A percentile compares a stretch with the other conserved stretches of the same genome.
phyloP scores from a whole-genome alignment of 495 filamentous ascomycete species.

The Aspergillus leporis region DNA sequence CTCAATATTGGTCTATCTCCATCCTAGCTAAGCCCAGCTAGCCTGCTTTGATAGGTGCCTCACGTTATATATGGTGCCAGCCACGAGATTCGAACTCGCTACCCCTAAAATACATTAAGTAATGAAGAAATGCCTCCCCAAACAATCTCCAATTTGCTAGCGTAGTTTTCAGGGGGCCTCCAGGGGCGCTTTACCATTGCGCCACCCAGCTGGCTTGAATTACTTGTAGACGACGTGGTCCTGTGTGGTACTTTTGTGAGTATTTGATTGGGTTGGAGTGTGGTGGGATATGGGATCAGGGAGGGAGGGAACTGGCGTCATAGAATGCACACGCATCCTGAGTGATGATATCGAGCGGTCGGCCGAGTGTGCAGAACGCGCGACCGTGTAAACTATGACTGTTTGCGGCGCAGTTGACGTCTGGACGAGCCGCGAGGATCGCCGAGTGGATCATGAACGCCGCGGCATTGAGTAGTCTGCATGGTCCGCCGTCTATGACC shows the following conservation, averaged over 20 bases:
- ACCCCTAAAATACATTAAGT: too few species aligned
- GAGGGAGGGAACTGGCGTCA: constrained; percentile 33
- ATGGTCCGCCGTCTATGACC: constrained; percentile 66
- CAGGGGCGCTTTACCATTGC: too few species aligned
- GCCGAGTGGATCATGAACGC: constrained; percentile 69
- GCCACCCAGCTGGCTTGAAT: too few species aligned
- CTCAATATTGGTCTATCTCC: too few species aligned
- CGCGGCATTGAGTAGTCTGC: constrained; percentile 64
- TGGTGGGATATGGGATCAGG: background rate
- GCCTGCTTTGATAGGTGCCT: too few species aligned
- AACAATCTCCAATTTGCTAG: too few species aligned
- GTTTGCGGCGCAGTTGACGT: constrained; percentile 73
- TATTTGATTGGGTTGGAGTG: background rate
- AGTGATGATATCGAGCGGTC: constrained; percentile 68
- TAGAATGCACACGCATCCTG: constrained; percentile 73
- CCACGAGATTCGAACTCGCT: too few species aligned
- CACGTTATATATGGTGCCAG: too few species aligned
- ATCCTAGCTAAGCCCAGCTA: too few species aligned
- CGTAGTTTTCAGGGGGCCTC: too few species aligned
- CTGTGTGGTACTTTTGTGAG: constrained; percentile 23
- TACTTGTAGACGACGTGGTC: constrained; percentile 63
- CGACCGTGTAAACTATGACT: constrained; percentile 71
- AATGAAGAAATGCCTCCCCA: too few species aligned
- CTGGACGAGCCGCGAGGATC: constrained; percentile 68
- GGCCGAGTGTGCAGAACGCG: constrained; percentile 65